Percentiles rank a stretch among this genome's conserved stretches.
Evolutionary conservation across 2,329 filamentous ascomycete species (phyloP).

Genomic region (Penicillium sp.): DNA sequence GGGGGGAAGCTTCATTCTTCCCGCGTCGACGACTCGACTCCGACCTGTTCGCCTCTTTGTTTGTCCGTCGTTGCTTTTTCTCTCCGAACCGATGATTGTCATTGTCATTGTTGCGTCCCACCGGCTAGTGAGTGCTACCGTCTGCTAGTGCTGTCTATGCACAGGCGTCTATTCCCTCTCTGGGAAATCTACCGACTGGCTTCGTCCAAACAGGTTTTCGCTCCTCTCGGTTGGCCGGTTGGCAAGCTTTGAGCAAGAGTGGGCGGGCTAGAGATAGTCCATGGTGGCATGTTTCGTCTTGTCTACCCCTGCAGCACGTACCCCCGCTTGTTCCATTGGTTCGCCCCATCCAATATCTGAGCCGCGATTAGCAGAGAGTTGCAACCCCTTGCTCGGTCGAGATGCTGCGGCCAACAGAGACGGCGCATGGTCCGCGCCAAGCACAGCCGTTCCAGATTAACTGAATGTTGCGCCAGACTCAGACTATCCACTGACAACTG

Average conservation of each 20-base stretch:
- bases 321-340: conserved; percentile 5
- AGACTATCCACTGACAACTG: background rate
- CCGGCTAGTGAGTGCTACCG: too few species aligned
- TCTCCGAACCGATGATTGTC: too few species aligned
- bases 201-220: conserved; percentile 4
- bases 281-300: conserved; percentile 1
- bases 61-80: too few species aligned
- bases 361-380: background rate
- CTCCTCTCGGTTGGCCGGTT: background rate
- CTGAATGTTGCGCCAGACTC: background rate
- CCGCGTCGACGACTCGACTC: too few species aligned
- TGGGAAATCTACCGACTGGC: background rate
- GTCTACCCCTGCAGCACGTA: conserved; percentile 10
- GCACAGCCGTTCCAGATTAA: conserved; percentile 7
- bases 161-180: background rate
- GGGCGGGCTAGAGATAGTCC: background rate
- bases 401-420: background rate
- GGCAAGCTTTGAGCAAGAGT: background rate
- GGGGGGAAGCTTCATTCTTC: too few species aligned
- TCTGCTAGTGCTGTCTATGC: background rate
- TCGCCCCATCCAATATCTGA: background rate
- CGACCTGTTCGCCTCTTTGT: too few species aligned
- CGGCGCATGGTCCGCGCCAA: background rate
- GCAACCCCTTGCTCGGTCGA: background rate
- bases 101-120: too few species aligned